phyloP scores from a whole-genome alignment of 108 stramenopile genomes.

The Stephanodiscus triporus region DNA sequence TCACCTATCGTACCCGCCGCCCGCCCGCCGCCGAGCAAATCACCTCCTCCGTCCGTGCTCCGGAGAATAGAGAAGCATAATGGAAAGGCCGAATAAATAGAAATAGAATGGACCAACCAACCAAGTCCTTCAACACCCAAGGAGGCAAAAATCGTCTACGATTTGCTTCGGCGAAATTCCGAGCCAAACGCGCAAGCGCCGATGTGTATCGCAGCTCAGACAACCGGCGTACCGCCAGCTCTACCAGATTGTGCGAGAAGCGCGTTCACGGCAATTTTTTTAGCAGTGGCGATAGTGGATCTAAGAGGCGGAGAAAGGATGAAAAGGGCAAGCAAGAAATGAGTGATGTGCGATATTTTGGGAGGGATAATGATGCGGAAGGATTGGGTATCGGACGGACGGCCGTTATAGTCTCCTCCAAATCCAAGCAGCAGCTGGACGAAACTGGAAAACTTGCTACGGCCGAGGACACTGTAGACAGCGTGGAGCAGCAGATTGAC shows the following conservation, averaged over 20 bases:
- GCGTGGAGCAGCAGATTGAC: neutral
- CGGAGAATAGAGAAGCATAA: no score
- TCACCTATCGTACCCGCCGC: no score
- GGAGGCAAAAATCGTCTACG: constrained; percentile 77
- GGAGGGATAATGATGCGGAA: constrained; percentile 47
- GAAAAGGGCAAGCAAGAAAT: constrained; percentile 16
- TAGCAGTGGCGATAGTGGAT: constrained; percentile 15
- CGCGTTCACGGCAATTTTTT: constrained; percentile 60
- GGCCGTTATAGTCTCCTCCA: constrained; percentile 41
- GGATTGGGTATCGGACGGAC: constrained; percentile 46
- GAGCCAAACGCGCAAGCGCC: constrained; percentile 74
- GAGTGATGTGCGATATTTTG: constrained; percentile 35
- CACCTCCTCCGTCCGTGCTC: no score
- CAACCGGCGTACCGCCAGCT: constrained; percentile 61
- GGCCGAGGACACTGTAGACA: constrained; percentile 27
- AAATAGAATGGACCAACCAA: constrained; percentile 46
- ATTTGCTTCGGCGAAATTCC: constrained; percentile 68
- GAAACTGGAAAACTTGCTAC: constrained; percentile 5
- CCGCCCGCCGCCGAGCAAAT: no score
- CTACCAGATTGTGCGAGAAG: constrained; percentile 73
- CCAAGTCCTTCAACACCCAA: constrained; percentile 70
- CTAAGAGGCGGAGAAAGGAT: constrained; percentile 31
- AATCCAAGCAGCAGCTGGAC: constrained; percentile 15
- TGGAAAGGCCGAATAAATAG: neutral
- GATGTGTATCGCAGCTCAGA: constrained; percentile 85